Evolutionary conservation across 108 stramenopile genomes (phyloP), one percentile per base, ranked within the genome.

Genomic region (Ochromonas danica): DNA sequence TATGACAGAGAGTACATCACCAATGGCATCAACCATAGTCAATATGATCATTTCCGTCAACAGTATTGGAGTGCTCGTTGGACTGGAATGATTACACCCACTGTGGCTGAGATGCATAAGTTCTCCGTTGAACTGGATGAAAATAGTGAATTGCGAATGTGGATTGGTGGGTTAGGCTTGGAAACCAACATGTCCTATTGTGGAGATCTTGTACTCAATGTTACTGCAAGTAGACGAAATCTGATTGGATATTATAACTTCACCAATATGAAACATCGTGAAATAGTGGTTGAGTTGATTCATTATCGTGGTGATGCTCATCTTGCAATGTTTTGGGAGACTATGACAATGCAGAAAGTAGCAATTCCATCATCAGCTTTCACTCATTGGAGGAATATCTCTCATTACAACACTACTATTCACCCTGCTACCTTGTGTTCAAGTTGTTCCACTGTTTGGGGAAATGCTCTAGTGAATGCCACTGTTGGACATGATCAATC

Each of bases 51-150:
- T 33, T 33, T 57, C 10, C 72, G 72, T 28, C 40, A 75, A 36
- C n/a, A 75, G 10, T 75, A 33, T 75, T 75, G 36, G 36, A 75
- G 72, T 75, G 40, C 31, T 28, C 72, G 72, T 57, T 75, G 31
- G 17, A 41, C 41, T 6, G 72, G 72, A 14, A 57, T 42, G 40
- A 27, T 75, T 27, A 75, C 43, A 6, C 45, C 72, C 6, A 6
- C 14, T 6, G 6, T 10, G 6, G 43, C 72, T 38, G 72, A 75
- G 38, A 75, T 42, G 31, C 38, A 75, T 25, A 75, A 75, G 28
- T 75, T 75, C 36, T 41, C 25, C 3, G 40, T 60, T 57, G 31
- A 57, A 28, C 27, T 3, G 3, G 72, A 75, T 41, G 43, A 28
- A 27, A 3, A 75, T 60, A 42, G 40, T 10, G 35, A 27, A 27